Evolutionary conservation across 2,329 filamentous ascomycete species (phyloP).

Genomic region (Tympanopsis confertula): DNA sequence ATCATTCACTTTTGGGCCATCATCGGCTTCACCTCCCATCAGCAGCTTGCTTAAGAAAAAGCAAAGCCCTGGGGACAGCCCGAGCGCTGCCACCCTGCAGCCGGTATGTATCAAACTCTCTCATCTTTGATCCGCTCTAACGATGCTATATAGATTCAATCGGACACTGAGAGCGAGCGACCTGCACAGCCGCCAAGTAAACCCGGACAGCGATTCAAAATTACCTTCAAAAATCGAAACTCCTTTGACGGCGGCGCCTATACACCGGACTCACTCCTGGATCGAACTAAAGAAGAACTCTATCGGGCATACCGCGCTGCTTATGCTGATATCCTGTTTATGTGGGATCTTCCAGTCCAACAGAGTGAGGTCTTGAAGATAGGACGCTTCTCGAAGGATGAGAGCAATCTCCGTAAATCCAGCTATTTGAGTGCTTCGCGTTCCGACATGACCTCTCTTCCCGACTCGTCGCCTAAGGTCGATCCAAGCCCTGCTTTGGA

Average conservation of each 20-base stretch:
- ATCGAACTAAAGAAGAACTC: constrained; percentile 30
- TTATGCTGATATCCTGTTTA: constrained; percentile 46
- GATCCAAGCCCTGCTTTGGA: too few species aligned
- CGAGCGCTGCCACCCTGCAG: constrained; percentile 12
- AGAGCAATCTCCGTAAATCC: too few species aligned
- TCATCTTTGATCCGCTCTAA: too few species aligned
- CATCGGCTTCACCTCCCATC: constrained; percentile 26
- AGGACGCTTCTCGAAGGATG: too few species aligned
- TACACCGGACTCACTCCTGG: constrained; percentile 32
- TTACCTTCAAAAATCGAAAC: constrained; percentile 41
- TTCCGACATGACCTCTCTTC: too few species aligned
- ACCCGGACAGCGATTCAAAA: constrained; percentile 23
- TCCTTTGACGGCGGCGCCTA: constrained; percentile 40
- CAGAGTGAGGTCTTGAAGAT: constrained; percentile 43
- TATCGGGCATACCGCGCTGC: constrained; percentile 39
- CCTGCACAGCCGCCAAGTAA: constrained; percentile 1
- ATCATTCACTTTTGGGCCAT: constrained; percentile 27
- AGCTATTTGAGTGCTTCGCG: too few species aligned
- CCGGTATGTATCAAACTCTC: constrained; percentile 17
- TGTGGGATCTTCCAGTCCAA: constrained; percentile 41
- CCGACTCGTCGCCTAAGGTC: too few species aligned
- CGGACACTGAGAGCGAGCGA: neutral
- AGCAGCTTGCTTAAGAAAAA: constrained; percentile 19
- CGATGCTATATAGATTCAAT: neutral
- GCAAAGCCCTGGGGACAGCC: constrained; percentile 20